phyloP scores from a whole-genome alignment of 2,329 filamentous ascomycete genomes.

The Fonsecaea monophora region DNA sequence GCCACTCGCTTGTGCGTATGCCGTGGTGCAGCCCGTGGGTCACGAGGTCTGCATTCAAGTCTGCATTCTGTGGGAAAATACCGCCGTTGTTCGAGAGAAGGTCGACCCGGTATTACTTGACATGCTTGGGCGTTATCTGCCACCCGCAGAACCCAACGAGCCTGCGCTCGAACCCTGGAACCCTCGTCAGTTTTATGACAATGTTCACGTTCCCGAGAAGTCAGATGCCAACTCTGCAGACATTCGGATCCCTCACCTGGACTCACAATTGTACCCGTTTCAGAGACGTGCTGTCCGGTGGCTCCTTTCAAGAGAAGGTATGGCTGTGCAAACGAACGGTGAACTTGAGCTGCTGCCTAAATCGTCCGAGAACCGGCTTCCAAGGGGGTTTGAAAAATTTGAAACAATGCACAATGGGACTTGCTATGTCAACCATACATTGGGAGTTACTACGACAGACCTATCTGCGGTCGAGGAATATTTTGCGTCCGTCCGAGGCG shows the following conservation, averaged over 20 bases:
- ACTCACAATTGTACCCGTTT: slow-evolving; percentile 56
- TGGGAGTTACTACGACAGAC: slow-evolving; percentile 50
- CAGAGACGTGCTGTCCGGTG: slow-evolving; percentile 56
- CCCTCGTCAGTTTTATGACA: slow-evolving; percentile 55
- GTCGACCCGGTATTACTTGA: slow-evolving; percentile 29
- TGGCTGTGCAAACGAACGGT: slow-evolving; percentile 46
- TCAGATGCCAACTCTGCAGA: slow-evolving; percentile 44
- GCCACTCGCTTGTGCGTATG: slow-evolving; percentile 27
- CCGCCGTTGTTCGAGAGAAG: slow-evolving; percentile 20
- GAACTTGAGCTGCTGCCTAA: slow-evolving; percentile 37
- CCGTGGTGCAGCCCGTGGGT: slow-evolving; percentile 11
- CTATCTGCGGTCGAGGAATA: slow-evolving; percentile 43
- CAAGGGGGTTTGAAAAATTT: slow-evolving; percentile 49
- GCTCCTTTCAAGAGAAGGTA: slow-evolving; percentile 54
- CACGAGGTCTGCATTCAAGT: slow-evolving; percentile 9
- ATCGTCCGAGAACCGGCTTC: slow-evolving; percentile 38
- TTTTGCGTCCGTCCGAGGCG: slow-evolving; percentile 48
- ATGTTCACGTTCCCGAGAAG: slow-evolving; percentile 53
- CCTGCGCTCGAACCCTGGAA: slow-evolving; percentile 34
- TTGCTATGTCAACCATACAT: slow-evolving; percentile 52
- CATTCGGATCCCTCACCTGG: slow-evolving; percentile 46
- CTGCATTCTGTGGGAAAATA: slow-evolving; percentile 32
- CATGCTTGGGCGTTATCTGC: slow-evolving; percentile 25
- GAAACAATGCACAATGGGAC: slow-evolving; percentile 48
- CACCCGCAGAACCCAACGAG: neutral